These are phyloP conservation scores for Eucalyptus shirleyi DNA, from an alignment of 345 rosid species.

Conservation along the genomic window DNA sequence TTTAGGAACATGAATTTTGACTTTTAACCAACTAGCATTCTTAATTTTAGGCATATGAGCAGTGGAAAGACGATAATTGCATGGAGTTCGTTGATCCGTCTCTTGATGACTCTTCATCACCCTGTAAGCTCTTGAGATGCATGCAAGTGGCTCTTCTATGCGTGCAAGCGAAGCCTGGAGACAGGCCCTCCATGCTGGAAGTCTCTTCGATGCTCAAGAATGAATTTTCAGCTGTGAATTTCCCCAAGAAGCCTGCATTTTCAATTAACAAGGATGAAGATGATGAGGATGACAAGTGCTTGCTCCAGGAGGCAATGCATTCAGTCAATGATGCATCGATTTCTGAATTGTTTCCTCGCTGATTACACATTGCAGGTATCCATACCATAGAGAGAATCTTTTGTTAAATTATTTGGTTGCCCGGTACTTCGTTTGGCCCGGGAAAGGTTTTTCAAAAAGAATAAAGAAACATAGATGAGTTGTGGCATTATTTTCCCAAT, in stretches of 20 bases:
- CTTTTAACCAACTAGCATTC: not conserved
- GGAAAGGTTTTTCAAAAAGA: not conserved
- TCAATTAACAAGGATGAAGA: not conserved
- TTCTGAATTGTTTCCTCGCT: slow-evolving; percentile 13
- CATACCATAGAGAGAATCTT: not conserved
- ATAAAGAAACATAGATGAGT: not conserved
- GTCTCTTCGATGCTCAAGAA: slow-evolving; percentile 6
- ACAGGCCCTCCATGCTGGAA: slow-evolving; percentile 20
- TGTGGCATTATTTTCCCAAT: not conserved
- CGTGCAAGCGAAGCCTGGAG: slow-evolving; percentile 9
- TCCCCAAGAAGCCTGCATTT: slow-evolving; percentile 21
- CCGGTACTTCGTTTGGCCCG: not conserved
- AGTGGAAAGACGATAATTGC: slow-evolving; percentile 2
- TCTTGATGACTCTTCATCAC: slow-evolving; percentile 6
- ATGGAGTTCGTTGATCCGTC: slow-evolving; percentile 7
- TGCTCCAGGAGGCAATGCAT: not conserved
- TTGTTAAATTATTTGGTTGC: not conserved
- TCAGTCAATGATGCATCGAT: slow-evolving; percentile 7
- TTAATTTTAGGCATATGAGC: slow-evolving; percentile 6
- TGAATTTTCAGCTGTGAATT: not conserved
- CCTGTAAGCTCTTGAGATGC: slow-evolving; percentile 3
- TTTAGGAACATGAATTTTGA: not conserved
- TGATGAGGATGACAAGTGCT: not conserved
- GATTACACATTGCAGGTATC: not conserved
- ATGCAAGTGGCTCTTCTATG: slow-evolving; percentile 18